Evolutionary conservation across 352 stramenopile species (phyloP).

Genomic region (Phytophthora boehmeriae): DNA sequence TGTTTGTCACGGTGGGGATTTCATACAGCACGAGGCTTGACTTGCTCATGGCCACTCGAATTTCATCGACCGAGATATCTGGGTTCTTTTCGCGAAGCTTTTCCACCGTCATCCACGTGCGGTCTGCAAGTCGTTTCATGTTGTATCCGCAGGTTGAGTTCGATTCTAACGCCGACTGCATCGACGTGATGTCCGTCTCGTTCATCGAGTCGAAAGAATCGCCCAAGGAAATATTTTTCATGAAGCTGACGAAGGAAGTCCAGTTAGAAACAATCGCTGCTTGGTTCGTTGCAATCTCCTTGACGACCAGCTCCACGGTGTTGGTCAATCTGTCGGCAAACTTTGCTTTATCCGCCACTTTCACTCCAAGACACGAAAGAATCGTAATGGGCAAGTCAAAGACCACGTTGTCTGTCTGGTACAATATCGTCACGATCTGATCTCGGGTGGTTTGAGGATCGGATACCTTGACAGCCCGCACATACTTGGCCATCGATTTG

Average conservation of each 20-base stretch:
- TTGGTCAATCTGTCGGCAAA: slow-evolving; percentile 30
- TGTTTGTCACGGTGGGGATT: slow-evolving; percentile 39
- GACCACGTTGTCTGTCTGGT: slow-evolving; percentile 49
- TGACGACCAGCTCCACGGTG: slow-evolving; percentile 31
- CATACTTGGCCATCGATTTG: slow-evolving; percentile 43
- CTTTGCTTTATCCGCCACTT: slow-evolving; percentile 18
- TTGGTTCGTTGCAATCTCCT: slow-evolving; percentile 31
- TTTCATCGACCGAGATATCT: slow-evolving; percentile 31
- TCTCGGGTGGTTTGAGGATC: slow-evolving; percentile 44
- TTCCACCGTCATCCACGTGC: slow-evolving; percentile 36
- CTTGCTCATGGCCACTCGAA: slow-evolving; percentile 44
- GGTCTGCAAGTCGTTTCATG: slow-evolving; percentile 45
- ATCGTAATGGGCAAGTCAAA: slow-evolving; percentile 49
- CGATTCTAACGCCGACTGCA: slow-evolving; percentile 35
- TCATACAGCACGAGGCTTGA: slow-evolving; percentile 53
- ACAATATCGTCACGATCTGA: slow-evolving; percentile 32
- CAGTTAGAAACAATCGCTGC: slow-evolving; percentile 11
- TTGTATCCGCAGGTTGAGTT: slow-evolving; percentile 43
- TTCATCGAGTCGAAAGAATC: slow-evolving; percentile 25
- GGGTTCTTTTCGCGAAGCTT: slow-evolving; percentile 37
- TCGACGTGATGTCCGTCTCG: slow-evolving; percentile 19
- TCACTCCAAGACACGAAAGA: slow-evolving; percentile 47
- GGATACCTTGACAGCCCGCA: slow-evolving; percentile 31
- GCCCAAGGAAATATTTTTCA: slow-evolving; percentile 25
- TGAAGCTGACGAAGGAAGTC: slow-evolving; percentile 13